Percentiles rank a stretch among this genome's conserved stretches.
Conservation (phyloP, 164 flowering plant species). For the Piper betle region DNA sequence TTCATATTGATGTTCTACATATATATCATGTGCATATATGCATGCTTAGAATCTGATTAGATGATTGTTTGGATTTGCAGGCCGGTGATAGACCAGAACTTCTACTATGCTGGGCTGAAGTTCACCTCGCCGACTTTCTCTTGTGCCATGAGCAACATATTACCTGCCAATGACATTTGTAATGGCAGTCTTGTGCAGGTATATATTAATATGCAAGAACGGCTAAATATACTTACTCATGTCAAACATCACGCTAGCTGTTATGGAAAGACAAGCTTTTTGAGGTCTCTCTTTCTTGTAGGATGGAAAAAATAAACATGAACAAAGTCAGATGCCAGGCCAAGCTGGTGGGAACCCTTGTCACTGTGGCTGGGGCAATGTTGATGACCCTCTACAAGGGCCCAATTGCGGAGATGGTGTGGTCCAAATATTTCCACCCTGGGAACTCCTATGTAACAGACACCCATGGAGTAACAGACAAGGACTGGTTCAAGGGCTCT, state of each 20-base stretch:
- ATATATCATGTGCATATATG: background rate
- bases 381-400: conserved; percentile 89
- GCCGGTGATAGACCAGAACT: conserved; percentile 17
- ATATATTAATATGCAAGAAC: background rate
- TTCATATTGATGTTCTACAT: background rate
- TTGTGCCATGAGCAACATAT: conserved; percentile 16
- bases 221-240: too few species aligned
- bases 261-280: background rate
- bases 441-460: conserved; percentile 10
- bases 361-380: conserved; percentile 93
- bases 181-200: conserved; percentile 22
- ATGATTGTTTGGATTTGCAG: conserved; percentile 1
- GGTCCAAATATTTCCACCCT: conserved; percentile 31
- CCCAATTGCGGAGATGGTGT: conserved; percentile 31
- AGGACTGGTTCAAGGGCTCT: conserved; percentile 83
- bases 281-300: conserved; percentile 5
- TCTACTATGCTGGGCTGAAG: conserved; percentile 19
- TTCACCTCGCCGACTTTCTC: conserved; percentile 18
- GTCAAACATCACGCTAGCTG: too few species aligned
- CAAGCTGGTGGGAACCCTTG: conserved; percentile 62
- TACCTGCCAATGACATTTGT: conserved; percentile 24
- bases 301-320: conserved; percentile 74
- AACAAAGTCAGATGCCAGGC: conserved; percentile 74
- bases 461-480: conserved; percentile 24
- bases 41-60: background rate